phyloP scores from a whole-genome alignment of 495 filamentous ascomycete species.

The Extremus antarcticus region DNA sequence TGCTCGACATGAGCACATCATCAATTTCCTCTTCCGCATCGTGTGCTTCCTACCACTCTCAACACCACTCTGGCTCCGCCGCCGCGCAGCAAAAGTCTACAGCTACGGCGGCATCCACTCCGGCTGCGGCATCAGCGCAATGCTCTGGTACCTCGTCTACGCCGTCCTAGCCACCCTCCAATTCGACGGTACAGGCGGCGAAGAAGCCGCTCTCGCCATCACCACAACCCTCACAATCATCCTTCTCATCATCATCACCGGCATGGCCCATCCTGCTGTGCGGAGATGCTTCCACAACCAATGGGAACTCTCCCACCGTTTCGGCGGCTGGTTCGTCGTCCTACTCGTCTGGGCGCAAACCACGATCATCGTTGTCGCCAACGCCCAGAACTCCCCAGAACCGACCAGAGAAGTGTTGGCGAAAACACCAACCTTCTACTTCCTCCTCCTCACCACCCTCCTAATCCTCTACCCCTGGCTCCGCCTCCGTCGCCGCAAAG shows the following conservation, averaged over 20 bases:
- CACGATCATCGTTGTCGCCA: constrained; percentile 29
- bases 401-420: constrained; percentile 36
- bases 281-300: constrained; percentile 47
- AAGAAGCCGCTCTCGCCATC: background rate
- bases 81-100: constrained; percentile 23
- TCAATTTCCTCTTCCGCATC: constrained; percentile 24
- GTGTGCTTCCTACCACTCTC: constrained; percentile 14
- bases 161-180: constrained; percentile 7
- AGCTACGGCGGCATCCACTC: constrained; percentile 26
- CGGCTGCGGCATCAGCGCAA: constrained; percentile 20
- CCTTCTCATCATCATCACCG: constrained; percentile 30
- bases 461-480: constrained; percentile 59
- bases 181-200: constrained; percentile 3
- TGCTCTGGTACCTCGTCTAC: constrained; percentile 26
- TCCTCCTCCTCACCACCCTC: constrained; percentile 47
- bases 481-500: constrained; percentile 47
- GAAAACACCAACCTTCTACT: constrained; percentile 55
- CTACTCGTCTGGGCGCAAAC: constrained; percentile 48
- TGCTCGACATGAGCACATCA: constrained; percentile 31
- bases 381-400: constrained; percentile 19
- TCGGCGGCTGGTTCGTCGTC: constrained; percentile 51
- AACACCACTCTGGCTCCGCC: constrained; percentile 18
- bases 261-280: constrained; percentile 38
- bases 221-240: constrained; percentile 15
- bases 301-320: constrained; percentile 59